Conservation (phyloP, 805 yeast species). For the Candida broadrunensis region DNA sequence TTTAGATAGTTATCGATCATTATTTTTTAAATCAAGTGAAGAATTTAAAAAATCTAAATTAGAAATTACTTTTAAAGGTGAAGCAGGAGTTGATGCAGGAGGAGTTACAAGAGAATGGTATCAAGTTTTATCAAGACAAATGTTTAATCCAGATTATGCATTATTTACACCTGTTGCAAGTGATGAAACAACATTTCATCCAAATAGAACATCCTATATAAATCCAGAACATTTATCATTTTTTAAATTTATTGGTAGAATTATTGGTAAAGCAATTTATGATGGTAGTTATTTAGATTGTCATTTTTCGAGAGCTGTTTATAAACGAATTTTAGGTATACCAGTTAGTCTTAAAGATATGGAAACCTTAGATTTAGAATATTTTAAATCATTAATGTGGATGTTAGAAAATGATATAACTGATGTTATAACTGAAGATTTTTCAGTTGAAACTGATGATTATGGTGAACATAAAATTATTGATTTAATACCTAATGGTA, state of each 20-base stretch:
- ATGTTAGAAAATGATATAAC: constrained; percentile 96
- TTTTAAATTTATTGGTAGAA: constrained; percentile 90
- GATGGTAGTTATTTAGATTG: constrained; percentile 87
- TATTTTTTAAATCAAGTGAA: constrained; percentile 73
- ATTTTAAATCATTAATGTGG: constrained; percentile 91
- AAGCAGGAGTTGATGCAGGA: constrained; percentile 97
- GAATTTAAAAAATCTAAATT: constrained; percentile 71
- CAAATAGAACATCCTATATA: constrained; percentile 86
- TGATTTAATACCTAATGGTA: constrained; percentile 81
- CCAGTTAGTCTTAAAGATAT: constrained; percentile 85
- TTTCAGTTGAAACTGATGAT: constrained; percentile 89
- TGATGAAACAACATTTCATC: constrained; percentile 92
- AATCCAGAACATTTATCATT: constrained; percentile 92
- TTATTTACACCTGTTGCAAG: constrained; percentile 87
- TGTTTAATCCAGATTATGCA: constrained; percentile 95
- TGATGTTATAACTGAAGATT: constrained; percentile 90
- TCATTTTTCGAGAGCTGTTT: constrained; percentile 93
- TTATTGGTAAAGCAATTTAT: constrained; percentile 90
- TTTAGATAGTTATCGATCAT: constrained; percentile 79
- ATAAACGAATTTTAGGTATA: constrained; percentile 77
- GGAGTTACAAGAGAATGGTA: constrained; percentile 98
- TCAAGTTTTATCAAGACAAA: constrained; percentile 88
- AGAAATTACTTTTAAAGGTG: constrained; percentile 85
- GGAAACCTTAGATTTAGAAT: constrained; percentile 90
- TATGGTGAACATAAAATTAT: constrained; percentile 85